phyloP scores from a whole-genome alignment of 2,329 filamentous ascomycete species.

The Xylariaceae sp. region DNA sequence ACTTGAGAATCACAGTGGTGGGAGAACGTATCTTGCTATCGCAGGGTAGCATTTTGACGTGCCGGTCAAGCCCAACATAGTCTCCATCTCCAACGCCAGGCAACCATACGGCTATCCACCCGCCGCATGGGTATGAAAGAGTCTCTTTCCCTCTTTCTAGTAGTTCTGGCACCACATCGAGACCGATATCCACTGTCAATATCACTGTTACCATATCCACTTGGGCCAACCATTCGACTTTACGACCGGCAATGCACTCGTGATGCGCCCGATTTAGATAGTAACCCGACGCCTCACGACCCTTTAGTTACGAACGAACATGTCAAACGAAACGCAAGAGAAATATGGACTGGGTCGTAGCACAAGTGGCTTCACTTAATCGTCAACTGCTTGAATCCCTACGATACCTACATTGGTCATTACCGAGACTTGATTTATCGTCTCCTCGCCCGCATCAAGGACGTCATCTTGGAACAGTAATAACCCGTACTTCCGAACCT shows the following conservation, averaged over 20 bases:
- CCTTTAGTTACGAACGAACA: neutral
- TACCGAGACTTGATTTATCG: neutral
- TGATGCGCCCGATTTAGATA: neutral
- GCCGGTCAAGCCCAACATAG: neutral
- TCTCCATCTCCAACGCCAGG: neutral
- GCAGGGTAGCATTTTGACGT: neutral
- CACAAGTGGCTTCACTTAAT: neutral
- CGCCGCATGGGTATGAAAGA: neutral
- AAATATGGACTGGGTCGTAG: neutral
- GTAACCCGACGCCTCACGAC: neutral
- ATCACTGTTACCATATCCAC: neutral
- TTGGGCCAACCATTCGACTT: neutral
- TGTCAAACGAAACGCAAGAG: neutral
- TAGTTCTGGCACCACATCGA: neutral
- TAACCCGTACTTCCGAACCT: too few species aligned
- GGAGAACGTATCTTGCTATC: neutral
- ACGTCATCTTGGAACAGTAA: neutral
- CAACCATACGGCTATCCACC: neutral
- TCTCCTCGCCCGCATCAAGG: neutral
- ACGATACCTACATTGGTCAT: neutral
- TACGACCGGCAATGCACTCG: neutral
- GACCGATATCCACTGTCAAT: neutral
- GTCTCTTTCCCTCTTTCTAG: neutral
- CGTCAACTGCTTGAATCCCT: neutral
- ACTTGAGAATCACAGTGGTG: neutral